phyloP scores from a whole-genome alignment of 2,329 filamentous ascomycete species.

The Verticillium longisporum region DNA sequence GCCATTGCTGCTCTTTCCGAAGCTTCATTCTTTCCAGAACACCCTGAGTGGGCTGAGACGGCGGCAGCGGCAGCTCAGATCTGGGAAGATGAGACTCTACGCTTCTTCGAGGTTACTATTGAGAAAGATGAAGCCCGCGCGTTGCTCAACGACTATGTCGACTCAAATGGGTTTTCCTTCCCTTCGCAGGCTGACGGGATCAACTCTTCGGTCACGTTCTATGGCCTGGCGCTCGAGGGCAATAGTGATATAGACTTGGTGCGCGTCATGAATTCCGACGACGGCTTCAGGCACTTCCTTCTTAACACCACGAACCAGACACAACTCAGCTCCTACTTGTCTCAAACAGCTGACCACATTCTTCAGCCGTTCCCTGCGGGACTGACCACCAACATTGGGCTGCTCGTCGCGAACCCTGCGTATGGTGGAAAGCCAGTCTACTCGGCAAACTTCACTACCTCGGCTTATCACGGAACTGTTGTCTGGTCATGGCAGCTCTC shows the following conservation, averaged over 20 bases:
- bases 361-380: constrained; percentile 52
- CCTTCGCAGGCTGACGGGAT: background rate
- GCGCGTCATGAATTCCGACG: constrained; percentile 56
- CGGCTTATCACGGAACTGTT: constrained; percentile 57
- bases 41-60: constrained; percentile 35
- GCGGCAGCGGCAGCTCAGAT: constrained; percentile 47
- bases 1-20: constrained; percentile 46
- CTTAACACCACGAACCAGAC: constrained; percentile 51
- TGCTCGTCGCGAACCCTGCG: constrained; percentile 56
- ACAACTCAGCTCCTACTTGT: constrained; percentile 50
- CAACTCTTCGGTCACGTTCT: constrained; percentile 38
- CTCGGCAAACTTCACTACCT: constrained; percentile 45
- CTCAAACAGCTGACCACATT: constrained; percentile 50
- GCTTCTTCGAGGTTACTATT: constrained; percentile 47
- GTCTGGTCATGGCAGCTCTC: constrained; percentile 60
- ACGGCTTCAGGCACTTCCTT: constrained; percentile 56
- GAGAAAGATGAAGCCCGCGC: constrained; percentile 29
- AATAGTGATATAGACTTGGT: constrained; percentile 41
- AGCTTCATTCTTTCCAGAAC: constrained; percentile 41
- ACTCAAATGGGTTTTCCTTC: constrained; percentile 7
- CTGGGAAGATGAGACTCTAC: constrained; percentile 55
- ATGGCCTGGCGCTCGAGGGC: constrained; percentile 50
- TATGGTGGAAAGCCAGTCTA: constrained; percentile 40
- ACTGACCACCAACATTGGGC: constrained; percentile 46
- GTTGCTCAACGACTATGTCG: constrained; percentile 41